Base-by-base conservation (phyloP, 331 rosid species). In the Malus hybrid region DNA sequence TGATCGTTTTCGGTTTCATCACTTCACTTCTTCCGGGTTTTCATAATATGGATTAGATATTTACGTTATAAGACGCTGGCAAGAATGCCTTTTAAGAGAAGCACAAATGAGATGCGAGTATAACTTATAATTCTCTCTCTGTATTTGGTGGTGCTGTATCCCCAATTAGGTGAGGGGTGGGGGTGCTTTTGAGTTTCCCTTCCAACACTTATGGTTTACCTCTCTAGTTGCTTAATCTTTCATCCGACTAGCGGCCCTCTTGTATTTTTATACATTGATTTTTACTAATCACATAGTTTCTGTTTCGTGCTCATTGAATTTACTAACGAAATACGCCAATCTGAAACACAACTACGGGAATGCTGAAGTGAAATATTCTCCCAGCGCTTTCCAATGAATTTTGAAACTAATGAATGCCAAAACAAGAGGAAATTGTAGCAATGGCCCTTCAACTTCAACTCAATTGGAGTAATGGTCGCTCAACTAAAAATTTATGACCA, bases 1-100 rank as follows among this genome's bases (percentile, higher is more conserved):
- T 95, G 97, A 95, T 95, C 70, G 92, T 95, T 66, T 92, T 95
- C 78, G 99, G 99, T 69, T 95, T 95, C 78, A 90, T 95, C 80
- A 90, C 93, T 59, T 92, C 99, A 60, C 87, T 95, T 56, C 97
- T 95, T 69, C 99, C 99, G 13, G 99, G 97, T 42, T 90, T 95
- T 82, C 99, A 90, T 85, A 89, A 94, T 62, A 84, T 90, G 79
- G 99, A 95, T 65, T 92, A 85, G 82, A 42, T 46, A 42, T 10
- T 42, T 42, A 42, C 48, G 14, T 42, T 42, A 42, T 42, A 42
- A 42, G 48, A 42, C 48, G 73, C 39, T 7, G 48, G 39, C 34
- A 33, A 50, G 48, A 42, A 10, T 42, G 48, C 48, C 5, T 10
- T 42, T 42, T 10, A 10, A 42, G 44, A 42, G 48, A 42, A 42